These are phyloP conservation scores for Cercospora sp. DNA, from an alignment of 2,329 filamentous ascomycete species.

Conservation along the genomic window DNA sequence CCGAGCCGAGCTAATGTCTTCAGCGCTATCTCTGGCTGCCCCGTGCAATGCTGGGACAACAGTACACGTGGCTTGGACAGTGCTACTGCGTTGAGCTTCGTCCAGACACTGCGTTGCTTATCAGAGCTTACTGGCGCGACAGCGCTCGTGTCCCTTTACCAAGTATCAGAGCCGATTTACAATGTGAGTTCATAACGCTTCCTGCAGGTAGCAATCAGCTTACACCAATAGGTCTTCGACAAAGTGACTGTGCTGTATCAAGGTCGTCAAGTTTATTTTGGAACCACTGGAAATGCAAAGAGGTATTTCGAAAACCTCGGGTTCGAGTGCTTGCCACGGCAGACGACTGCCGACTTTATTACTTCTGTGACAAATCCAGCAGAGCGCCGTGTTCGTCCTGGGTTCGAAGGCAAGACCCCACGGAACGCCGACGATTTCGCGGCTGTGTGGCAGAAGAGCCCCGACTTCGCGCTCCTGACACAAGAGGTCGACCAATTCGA, in stretches of 20 bases:
- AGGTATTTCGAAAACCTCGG: conserved; percentile 68
- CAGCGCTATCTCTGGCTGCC: conserved; percentile 42
- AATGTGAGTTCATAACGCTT: conserved; percentile 43
- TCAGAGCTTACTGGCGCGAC: conserved; percentile 53
- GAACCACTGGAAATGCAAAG: conserved; percentile 60
- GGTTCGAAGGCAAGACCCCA: conserved; percentile 63
- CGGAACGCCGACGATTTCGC: conserved; percentile 70
- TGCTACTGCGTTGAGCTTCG: conserved; percentile 61
- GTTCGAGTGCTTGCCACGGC: conserved; percentile 65
- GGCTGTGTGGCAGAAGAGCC: conserved; percentile 50
- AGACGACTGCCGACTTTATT: conserved; percentile 69
- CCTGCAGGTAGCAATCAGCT: background rate
- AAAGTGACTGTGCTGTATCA: conserved; percentile 74
- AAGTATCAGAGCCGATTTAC: conserved; percentile 54
- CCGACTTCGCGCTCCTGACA: conserved; percentile 41
- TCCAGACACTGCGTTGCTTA: conserved; percentile 52
- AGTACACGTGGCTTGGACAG: conserved; percentile 54
- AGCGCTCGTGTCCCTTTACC: conserved; percentile 61
- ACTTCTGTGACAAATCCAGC: conserved; percentile 66
- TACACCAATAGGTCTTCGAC: conserved; percentile 55
- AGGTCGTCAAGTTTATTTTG: conserved; percentile 75
- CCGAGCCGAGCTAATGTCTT: background rate
- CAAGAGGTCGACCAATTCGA: background rate
- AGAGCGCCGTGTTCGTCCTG: conserved; percentile 57
- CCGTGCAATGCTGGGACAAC: conserved; percentile 49